Percentiles rank a stretch among this genome's conserved stretches.
phyloP scores from a whole-genome alignment of 768 basidiomycete genomes.

The Mycena belliarum region DNA sequence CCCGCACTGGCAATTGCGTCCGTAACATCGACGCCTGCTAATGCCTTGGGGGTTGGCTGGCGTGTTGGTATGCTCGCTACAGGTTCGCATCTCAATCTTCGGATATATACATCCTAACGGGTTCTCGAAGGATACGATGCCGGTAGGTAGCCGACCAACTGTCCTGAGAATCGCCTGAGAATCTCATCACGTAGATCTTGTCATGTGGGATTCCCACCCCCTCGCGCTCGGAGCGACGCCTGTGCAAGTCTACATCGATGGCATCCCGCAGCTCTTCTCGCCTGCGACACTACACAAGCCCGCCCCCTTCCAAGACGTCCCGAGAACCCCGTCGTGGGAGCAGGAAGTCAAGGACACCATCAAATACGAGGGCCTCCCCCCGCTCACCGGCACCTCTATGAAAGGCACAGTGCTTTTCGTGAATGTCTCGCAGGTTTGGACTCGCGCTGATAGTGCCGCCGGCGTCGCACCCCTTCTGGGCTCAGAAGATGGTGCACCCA shows the following conservation, averaged over 20 bases:
- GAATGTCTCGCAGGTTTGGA: slow-evolving; percentile 48
- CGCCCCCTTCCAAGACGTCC: slow-evolving; percentile 47
- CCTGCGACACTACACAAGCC: slow-evolving; percentile 47
- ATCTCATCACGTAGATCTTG: slow-evolving; percentile 40
- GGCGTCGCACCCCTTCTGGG: no score
- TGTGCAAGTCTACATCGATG: slow-evolving; percentile 80
- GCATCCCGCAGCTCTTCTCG: slow-evolving; percentile 60
- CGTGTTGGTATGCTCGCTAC: slow-evolving; percentile 62
- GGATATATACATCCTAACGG: neutral
- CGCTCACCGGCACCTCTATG: slow-evolving; percentile 44
- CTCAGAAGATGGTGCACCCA: no score
- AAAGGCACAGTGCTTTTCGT: slow-evolving; percentile 49
- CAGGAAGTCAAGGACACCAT: slow-evolving; percentile 59
- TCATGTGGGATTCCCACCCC: slow-evolving; percentile 77
- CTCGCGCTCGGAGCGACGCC: slow-evolving; percentile 80
- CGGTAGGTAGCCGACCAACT: slow-evolving; percentile 17
- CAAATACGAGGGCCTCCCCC: slow-evolving; percentile 68
- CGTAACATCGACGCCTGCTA: slow-evolving; percentile 66
- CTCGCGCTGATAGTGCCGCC: neutral
- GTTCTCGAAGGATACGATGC: slow-evolving; percentile 82
- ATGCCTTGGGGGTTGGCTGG: slow-evolving; percentile 64
- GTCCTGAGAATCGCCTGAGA: no score
- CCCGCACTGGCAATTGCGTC: slow-evolving; percentile 58
- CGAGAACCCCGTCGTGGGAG: slow-evolving; percentile 58
- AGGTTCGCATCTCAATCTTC: slow-evolving; percentile 35